Conservation (phyloP, 2,329 filamentous ascomycete species). For the Cladosporium sp. region DNA sequence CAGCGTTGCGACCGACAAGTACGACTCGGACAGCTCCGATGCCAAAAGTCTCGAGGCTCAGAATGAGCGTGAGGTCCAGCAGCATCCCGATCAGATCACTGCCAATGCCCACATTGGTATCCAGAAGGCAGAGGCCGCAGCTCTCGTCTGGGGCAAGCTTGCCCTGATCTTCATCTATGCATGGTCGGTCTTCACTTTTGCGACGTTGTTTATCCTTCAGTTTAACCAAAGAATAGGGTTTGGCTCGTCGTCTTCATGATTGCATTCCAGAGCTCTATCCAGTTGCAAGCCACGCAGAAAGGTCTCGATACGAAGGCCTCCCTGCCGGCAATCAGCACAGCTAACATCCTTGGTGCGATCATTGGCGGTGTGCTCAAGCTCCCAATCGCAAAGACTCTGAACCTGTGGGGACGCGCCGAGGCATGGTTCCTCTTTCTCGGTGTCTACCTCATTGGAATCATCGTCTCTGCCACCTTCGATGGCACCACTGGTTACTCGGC, state of each 20-base stretch:
- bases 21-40: slow-evolving; percentile 17
- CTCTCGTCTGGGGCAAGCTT: slow-evolving; percentile 28
- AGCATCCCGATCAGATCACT: slow-evolving; percentile 27
- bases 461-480: slow-evolving; percentile 19
- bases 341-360: slow-evolving; percentile 51
- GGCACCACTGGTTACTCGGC: slow-evolving; percentile 20
- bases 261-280: slow-evolving; percentile 31
- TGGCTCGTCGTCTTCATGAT: slow-evolving; percentile 36
- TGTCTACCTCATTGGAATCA: slow-evolving; percentile 19
- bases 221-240: slow-evolving; percentile 25
- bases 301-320: slow-evolving; percentile 13
- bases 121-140: slow-evolving; percentile 30
- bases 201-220: background rate
- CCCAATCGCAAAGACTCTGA: slow-evolving; percentile 62
- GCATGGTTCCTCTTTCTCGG: slow-evolving; percentile 53
- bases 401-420: slow-evolving; percentile 64
- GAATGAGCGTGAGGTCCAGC: slow-evolving; percentile 29
- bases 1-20: slow-evolving; percentile 12
- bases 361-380: slow-evolving; percentile 60
- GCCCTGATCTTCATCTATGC: slow-evolving; percentile 24
- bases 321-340: slow-evolving; percentile 31
- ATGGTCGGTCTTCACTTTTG: slow-evolving; percentile 17
- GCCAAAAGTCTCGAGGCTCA: slow-evolving; percentile 27
- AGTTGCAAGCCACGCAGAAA: slow-evolving; percentile 21
- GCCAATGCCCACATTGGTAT: slow-evolving; percentile 25